Conservation (phyloP, 768 basidiomycete species). For the Dentipellis fragilis region DNA sequence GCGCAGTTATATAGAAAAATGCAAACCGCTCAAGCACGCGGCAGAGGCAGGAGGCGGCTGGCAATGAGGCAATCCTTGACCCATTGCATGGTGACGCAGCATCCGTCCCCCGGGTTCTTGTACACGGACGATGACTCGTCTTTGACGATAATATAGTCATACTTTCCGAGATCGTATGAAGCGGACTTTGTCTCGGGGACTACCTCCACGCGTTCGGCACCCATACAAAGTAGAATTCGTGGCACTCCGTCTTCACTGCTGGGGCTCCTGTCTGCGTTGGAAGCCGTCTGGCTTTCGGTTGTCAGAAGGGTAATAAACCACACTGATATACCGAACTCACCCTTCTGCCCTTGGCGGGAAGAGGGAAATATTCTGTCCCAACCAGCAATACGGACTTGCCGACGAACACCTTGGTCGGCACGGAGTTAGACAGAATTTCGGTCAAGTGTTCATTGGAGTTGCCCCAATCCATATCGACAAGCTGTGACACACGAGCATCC, state of each 20-base stretch:
- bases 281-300: conserved; percentile 10
- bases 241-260: conserved; percentile 33
- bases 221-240: conserved; percentile 70
- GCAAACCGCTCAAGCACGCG: neutral
- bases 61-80: conserved; percentile 71
- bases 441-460: conserved; percentile 39
- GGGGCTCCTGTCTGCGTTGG: neutral
- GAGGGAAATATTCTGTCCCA: conserved; percentile 44
- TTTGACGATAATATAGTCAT: conserved; percentile 57
- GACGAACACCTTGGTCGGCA: conserved; percentile 47
- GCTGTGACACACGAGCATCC: conserved; percentile 32
- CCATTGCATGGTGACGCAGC: conserved; percentile 52
- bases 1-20: neutral
- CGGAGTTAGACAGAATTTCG: conserved; percentile 49
- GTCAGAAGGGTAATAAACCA: neutral
- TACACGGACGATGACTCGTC: conserved; percentile 22
- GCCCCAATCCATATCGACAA: conserved; percentile 41
- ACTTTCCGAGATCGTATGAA: conserved; percentile 25
- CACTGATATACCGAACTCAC: conserved; percentile 13
- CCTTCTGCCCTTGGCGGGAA: conserved; percentile 28
- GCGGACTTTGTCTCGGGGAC: conserved; percentile 38
- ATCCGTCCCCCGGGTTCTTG: conserved; percentile 16
- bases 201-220: conserved; percentile 62
- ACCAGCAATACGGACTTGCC: conserved; percentile 50
- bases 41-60: conserved; percentile 35